A percentile compares a stretch with the other conserved stretches of the same genome.
These are phyloP conservation scores for Scytalidium sp. DNA, from an alignment of 2,329 filamentous ascomycete genomes.

Conservation along the genomic window DNA sequence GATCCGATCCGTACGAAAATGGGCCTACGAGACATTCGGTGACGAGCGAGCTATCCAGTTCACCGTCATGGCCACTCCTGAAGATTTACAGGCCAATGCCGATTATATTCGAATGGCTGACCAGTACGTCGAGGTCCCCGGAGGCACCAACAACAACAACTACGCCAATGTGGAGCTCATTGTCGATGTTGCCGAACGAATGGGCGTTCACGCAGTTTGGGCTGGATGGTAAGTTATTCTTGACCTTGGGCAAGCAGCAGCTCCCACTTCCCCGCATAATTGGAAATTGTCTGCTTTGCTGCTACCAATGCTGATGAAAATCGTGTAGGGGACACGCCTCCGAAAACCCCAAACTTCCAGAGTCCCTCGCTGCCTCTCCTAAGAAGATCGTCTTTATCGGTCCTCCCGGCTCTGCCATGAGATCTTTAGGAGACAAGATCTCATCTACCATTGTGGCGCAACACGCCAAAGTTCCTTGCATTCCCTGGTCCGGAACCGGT, in stretches of 20 bases:
- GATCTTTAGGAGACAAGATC: slow-evolving; percentile 98
- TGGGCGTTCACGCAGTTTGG: slow-evolving; percentile 98
- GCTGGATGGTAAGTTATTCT: slow-evolving; percentile 77
- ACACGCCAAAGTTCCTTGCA: slow-evolving; percentile 93
- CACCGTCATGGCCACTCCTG: slow-evolving; percentile 98
- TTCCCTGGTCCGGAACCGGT: slow-evolving; percentile 98
- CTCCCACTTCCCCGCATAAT: too few relatives aligned
- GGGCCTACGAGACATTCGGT: slow-evolving; percentile 99
- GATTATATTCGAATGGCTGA: slow-evolving; percentile 99
- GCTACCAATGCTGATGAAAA: slow-evolving; percentile 11
- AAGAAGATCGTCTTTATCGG: slow-evolving; percentile 99
- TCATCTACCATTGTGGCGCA: slow-evolving; percentile 99
- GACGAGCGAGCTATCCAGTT: slow-evolving; percentile 98
- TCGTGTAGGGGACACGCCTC: slow-evolving; percentile 83
- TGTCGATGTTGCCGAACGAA: slow-evolving; percentile 96
- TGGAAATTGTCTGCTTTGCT: background rate
- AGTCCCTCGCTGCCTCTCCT: slow-evolving; percentile 90
- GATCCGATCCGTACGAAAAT: slow-evolving; percentile 98
- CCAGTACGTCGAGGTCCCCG: slow-evolving; percentile 98
- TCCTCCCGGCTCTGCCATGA: slow-evolving; percentile 96
- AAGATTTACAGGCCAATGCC: slow-evolving; percentile 95
- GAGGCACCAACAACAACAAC: slow-evolving; percentile 99
- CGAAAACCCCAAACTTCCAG: slow-evolving; percentile 96
- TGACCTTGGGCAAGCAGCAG: too few relatives aligned
- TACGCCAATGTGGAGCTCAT: slow-evolving; percentile 99